Base-by-base conservation (phyloP, 345 rosid species). In the Xanthoceras sorbifolium region DNA sequence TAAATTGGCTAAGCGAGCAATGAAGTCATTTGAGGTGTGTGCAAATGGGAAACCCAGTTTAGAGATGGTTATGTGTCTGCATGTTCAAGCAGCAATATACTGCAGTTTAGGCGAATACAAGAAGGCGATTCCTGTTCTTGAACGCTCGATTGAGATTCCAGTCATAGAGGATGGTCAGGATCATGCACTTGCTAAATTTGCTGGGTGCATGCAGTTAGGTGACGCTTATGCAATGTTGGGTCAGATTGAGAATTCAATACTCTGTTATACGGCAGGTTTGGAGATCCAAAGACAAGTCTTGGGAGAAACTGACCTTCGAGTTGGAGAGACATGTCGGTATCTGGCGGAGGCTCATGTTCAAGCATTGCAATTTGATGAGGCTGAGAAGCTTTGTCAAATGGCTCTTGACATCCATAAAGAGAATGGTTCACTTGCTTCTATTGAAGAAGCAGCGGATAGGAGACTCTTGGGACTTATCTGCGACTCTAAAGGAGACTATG, bases 191-290 rank as follows among this genome's bases (percentile, higher is more conserved):
- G 99, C 99, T 25, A 95, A 95, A 78, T 95, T 95, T 61, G 90
- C 97, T 2, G 97, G 99, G 38, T 95, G 98, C 72, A 95, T 95
- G 99, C 99, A 93, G 79, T 86, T 95, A 32, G 99, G 99, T 62
- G 99, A 95, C 76, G 84, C 94, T 42, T 92, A 95, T 46, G 92
- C 90, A 55, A 80, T 89, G 83, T 79, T 95, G 80, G 98, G 98
- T 59, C 98, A 95, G 78, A 80, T 85, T 32, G 99, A 95, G 80
- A 93, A 92, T 74, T 90, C 99, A 5, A 84, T 92, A 20, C 79
- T 93, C 71, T 88, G 87, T 40, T 95, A 95, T 66, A 87, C 94
- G 0, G 94, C 98, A 5, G 98, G 99, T 65, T 76, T 95, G 81
- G 98, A 95, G 91, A 92, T 95, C 0, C 98, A 95, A 77, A 91